Percentiles rank a stretch among this genome's conserved stretches.
phyloP scores from a whole-genome alignment of 2,329 filamentous ascomycete genomes.

The Colletotrichum aenigma region DNA sequence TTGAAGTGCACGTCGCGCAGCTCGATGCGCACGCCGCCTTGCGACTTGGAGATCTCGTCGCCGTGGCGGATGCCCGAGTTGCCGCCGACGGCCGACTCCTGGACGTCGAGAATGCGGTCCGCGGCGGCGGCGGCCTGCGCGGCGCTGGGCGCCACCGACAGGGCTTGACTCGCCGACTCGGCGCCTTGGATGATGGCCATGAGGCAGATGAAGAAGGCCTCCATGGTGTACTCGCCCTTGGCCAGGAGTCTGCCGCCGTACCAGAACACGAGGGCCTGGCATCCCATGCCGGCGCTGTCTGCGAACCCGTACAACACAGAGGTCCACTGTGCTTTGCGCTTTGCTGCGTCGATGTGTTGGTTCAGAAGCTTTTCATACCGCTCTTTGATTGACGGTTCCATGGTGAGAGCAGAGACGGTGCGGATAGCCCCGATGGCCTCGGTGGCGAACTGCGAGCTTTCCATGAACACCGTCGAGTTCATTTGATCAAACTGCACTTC shows the following conservation, averaged over 20 bases:
- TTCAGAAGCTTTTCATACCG: constrained; percentile 39
- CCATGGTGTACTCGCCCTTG: constrained; percentile 34
- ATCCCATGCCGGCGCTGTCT: constrained; percentile 38
- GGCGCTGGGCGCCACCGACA: neutral
- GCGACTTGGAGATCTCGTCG: constrained; percentile 3
- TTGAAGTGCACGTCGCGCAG: constrained; percentile 24
- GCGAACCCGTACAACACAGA: constrained; percentile 37
- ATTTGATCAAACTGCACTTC: constrained; percentile 61
- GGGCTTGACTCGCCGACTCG: constrained; percentile 40
- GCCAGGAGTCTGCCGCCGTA: constrained; percentile 34
- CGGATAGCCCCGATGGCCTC: constrained; percentile 67
- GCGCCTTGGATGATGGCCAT: constrained; percentile 57
- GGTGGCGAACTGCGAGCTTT: constrained; percentile 66
- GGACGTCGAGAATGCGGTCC: neutral
- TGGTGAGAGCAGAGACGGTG: constrained; percentile 64
- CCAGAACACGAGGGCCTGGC: constrained; percentile 62
- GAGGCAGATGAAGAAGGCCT: constrained; percentile 59
- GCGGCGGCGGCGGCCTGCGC: neutral
- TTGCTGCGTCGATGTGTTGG: constrained; percentile 34
- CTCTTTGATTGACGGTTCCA: constrained; percentile 59
- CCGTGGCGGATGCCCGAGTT: neutral
- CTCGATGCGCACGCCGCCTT: constrained; percentile 21
- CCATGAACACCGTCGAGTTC: constrained; percentile 61
- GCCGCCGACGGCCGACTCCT: neutral
- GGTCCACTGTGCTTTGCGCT: constrained; percentile 34